Evolutionary conservation across 805 yeast genomes (phyloP), one percentile per base, ranked within the genome.

Genomic region (Lipomyces yamadae): DNA sequence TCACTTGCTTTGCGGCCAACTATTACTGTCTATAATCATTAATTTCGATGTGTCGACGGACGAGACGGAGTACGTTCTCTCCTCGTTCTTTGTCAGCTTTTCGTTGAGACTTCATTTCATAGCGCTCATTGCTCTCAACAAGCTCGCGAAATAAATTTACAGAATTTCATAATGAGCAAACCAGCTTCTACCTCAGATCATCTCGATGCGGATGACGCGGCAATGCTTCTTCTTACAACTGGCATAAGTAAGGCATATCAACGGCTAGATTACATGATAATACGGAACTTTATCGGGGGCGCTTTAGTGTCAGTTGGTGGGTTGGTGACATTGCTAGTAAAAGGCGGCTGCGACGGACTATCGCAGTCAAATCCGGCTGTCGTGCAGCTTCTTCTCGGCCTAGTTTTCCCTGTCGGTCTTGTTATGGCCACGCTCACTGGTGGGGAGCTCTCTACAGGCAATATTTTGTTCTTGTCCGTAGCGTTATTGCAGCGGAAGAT

Each of bases 241-340:
- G 72, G 72, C 50, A 64, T 64, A 35, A 58, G 63, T 5, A 69
- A 69, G 53, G 69, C 67, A 18, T 57, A 68, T 50, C 68, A 69
- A 52, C 68, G 66, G 52, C 30, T 66, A 32, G 72, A 69, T 33
- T 56, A 59, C 56, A 64, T 61, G 64, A 56, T 69, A 30, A 39
- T 68, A 11, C 68, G 67, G 34, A 68, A 67, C 55, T 69, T 69
- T 50, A 18, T 69, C 45, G 72, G 71, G 10, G 72, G 72, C 24
- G 72, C 71, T 4, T 32, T 67, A n/a, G 57, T 70, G 4, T 69
- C 72, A 1, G 66, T 69, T 35, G 72, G 72, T n/a, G 72, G 72
- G 6, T 48, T 69, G 63, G 33, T 69, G 35, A 67, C 68, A n/a
- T 55, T 69, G 34, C n/a, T 68, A 24, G 72, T 69, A 18, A 64